A percentile compares a stretch with the other conserved stretches of the same genome.
Evolutionary conservation across 148 eudicot genomes (phyloP).

Genomic region (Cornus controversa): DNA sequence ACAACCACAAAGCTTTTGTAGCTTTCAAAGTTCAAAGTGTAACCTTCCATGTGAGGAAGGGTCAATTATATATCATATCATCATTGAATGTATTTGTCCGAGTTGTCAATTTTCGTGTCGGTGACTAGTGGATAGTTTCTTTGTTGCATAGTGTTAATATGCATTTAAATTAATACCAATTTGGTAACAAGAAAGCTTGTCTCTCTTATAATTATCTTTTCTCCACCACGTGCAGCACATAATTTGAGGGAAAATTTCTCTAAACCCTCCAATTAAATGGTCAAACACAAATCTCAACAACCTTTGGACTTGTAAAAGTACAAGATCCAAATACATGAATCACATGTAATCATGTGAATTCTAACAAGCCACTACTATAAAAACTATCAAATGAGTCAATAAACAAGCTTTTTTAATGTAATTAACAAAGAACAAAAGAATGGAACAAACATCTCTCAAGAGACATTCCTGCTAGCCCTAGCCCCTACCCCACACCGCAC

Average conservation of each 20-base stretch:
- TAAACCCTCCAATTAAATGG: neutral
- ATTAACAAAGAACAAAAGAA: neutral
- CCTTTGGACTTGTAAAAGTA: neutral
- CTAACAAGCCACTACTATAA: neutral
- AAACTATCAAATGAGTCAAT: neutral
- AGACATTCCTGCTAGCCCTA: neutral
- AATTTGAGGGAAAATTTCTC: neutral
- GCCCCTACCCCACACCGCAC: too few species aligned
- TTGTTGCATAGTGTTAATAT: too few species aligned
- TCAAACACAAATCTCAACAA: neutral
- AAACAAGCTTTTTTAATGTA: neutral
- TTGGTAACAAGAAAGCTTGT: too few species aligned
- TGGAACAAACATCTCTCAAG: neutral
- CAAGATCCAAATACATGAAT: slow-evolving; percentile 34
- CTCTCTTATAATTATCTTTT: too few species aligned
- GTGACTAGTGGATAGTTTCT: too few species aligned
- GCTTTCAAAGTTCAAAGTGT: too few species aligned
- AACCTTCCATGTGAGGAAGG: too few species aligned
- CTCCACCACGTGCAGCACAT: neutral
- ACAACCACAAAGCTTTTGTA: too few species aligned
- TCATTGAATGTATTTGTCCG: too few species aligned
- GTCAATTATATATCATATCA: too few species aligned
- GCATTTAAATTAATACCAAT: too few species aligned
- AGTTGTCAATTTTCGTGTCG: too few species aligned
- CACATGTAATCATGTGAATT: slow-evolving; percentile 41